These are phyloP conservation scores for Leccinum disarticulatum DNA, from an alignment of 768 basidiomycete genomes.

Conservation along the genomic window DNA sequence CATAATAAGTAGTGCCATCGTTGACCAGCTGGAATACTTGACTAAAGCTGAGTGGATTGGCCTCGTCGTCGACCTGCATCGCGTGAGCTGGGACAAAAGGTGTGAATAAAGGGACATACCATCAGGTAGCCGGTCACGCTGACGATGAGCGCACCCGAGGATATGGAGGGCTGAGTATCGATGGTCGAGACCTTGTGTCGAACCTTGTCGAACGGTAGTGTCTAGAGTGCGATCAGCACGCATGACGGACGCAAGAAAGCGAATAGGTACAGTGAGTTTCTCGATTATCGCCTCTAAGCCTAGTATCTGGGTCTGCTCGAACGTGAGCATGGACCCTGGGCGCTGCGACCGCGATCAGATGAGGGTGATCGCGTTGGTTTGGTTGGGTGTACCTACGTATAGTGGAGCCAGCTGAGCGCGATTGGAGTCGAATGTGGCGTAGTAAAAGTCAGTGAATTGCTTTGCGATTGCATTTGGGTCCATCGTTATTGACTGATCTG, in stretches of 20 bases:
- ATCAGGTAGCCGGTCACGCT: slow-evolving; percentile 85
- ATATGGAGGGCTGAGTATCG: slow-evolving; percentile 85
- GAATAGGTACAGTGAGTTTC: slow-evolving; percentile 64
- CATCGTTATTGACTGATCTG: slow-evolving; percentile 48
- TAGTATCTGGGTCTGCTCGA: slow-evolving; percentile 60
- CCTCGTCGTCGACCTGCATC: slow-evolving; percentile 73
- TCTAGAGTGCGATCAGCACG: slow-evolving; percentile 37
- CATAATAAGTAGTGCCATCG: slow-evolving; percentile 74
- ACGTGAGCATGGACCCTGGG: slow-evolving; percentile 79
- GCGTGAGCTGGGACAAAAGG: slow-evolving; percentile 5
- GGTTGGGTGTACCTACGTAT: slow-evolving; percentile 62
- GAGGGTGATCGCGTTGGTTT: slow-evolving; percentile 24
- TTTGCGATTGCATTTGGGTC: slow-evolving; percentile 74
- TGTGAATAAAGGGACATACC: slow-evolving; percentile 41
- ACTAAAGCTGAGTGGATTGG: slow-evolving; percentile 83
- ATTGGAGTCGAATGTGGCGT: slow-evolving; percentile 68
- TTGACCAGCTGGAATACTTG: slow-evolving; percentile 92
- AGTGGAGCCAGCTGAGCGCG: slow-evolving; percentile 56
- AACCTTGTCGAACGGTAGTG: slow-evolving; percentile 79
- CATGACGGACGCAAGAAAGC: neutral
- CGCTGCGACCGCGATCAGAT: slow-evolving; percentile 50
- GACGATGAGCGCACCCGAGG: slow-evolving; percentile 59
- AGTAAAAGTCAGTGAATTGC: slow-evolving; percentile 84
- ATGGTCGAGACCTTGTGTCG: slow-evolving; percentile 77
- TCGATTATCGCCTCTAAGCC: slow-evolving; percentile 59